A percentile compares a stretch with the other conserved stretches of the same genome.
phyloP scores from a whole-genome alignment of 140 eudicot genomes.

The Flaveria floridana region DNA sequence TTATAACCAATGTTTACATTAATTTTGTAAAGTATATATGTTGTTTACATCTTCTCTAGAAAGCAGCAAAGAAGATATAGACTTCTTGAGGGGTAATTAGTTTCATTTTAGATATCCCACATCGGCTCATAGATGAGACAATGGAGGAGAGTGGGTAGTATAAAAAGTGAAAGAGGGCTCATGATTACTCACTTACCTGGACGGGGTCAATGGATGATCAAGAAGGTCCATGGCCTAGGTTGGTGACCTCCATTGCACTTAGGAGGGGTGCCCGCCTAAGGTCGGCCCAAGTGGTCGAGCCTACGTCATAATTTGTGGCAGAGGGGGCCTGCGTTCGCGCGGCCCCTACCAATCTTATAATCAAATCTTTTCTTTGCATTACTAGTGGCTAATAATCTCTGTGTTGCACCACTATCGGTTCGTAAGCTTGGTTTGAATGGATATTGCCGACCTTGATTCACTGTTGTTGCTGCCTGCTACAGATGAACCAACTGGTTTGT shows the following conservation, averaged over 20 bases:
- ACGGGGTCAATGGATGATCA: constrained; percentile 43
- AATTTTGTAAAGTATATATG: too few relatives aligned
- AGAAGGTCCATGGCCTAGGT: constrained; percentile 33
- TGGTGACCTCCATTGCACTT: constrained; percentile 41
- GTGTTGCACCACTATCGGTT: too few relatives aligned
- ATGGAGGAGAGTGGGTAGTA: not conserved
- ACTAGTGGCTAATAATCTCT: too few relatives aligned
- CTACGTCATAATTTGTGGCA: constrained; percentile 43
- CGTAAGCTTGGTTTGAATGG: not conserved
- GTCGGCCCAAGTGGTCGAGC: constrained; percentile 42
- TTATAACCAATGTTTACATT: too few relatives aligned
- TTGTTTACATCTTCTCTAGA: too few relatives aligned
- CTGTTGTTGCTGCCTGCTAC: not conserved
- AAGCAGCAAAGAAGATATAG: too few relatives aligned
- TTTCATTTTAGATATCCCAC: constrained; percentile 16
- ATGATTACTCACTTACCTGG: constrained; percentile 29
- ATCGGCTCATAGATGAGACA: not conserved
- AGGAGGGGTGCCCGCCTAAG: constrained; percentile 37
- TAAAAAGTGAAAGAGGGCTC: not conserved
- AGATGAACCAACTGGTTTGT: constrained; percentile 16
- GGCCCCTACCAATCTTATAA: not conserved
- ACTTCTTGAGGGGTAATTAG: not conserved
- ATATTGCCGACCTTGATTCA: not conserved
- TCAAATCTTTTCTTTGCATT: not conserved
- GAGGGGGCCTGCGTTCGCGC: constrained; percentile 43